These are phyloP conservation scores for Gynostemma pentaphyllum DNA, from an alignment of 306 rosid genomes.

Conservation along the genomic window DNA sequence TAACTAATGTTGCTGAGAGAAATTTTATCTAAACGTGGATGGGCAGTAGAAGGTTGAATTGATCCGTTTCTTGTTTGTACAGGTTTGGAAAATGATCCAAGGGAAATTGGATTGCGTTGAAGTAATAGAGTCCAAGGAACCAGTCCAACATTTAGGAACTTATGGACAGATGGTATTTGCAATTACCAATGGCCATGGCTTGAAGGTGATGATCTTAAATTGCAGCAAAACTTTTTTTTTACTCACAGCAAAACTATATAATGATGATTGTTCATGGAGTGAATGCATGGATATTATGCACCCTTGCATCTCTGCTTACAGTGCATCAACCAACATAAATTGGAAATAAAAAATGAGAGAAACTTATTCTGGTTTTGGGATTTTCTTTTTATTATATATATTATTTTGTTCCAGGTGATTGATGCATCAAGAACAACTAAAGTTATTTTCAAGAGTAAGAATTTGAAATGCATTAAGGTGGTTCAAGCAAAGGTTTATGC, in stretches of 20 bases:
- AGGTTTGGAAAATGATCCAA: slow-evolving; percentile 67
- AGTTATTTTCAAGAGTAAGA: slow-evolving; percentile 36
- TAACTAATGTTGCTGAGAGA: not conserved
- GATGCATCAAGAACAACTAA: slow-evolving; percentile 37
- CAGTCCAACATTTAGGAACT: slow-evolving; percentile 37
- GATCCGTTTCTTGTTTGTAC: slow-evolving; percentile 16
- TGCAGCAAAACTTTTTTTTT: no score
- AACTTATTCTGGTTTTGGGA: not conserved
- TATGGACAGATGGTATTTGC: slow-evolving; percentile 37
- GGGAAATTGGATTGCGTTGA: slow-evolving; percentile 59
- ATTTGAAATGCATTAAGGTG: slow-evolving; percentile 37
- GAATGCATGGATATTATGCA: not conserved
- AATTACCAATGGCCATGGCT: slow-evolving; percentile 32
- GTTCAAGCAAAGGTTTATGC: slow-evolving; percentile 51
- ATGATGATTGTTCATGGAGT: not conserved
- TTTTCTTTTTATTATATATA: not conserved
- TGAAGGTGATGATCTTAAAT: slow-evolving; percentile 38
- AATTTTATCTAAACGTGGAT: not conserved
- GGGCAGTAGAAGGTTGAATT: not conserved
- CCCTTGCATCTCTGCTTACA: not conserved
- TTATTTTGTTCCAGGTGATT: slow-evolving; percentile 27
- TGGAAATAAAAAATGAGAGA: not conserved
- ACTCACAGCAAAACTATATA: not conserved
- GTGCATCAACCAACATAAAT: not conserved
- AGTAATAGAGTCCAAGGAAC: slow-evolving; percentile 48